A percentile compares a stretch with the other conserved stretches of the same genome.
phyloP scores from a whole-genome alignment of 192 early-diverging fungal genomes.

The Coemansia sp. region DNA sequence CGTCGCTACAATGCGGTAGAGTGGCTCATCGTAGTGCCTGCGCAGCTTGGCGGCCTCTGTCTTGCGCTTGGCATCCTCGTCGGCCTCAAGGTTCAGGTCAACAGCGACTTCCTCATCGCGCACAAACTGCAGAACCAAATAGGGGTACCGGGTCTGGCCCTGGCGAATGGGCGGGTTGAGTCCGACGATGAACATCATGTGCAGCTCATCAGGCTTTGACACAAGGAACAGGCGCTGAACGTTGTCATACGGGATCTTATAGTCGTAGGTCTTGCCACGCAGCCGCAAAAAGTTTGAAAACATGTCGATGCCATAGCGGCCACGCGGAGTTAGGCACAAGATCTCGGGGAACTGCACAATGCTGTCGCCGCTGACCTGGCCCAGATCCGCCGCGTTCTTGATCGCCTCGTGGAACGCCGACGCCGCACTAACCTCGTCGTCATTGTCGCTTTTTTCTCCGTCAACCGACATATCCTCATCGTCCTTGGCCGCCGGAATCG shows the following conservation, averaged over 20 bases:
- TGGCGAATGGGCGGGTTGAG: conserved; percentile 95
- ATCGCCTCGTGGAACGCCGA: conserved; percentile 89
- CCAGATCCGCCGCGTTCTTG: conserved; percentile 86
- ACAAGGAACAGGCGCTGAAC: conserved; percentile 85
- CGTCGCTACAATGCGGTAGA: conserved; percentile 81
- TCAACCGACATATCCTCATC: conserved; percentile 53
- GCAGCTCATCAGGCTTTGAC: conserved; percentile 90
- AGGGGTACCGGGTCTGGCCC: conserved; percentile 94
- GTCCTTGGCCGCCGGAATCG: conserved; percentile 12
- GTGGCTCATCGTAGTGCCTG: conserved; percentile 81
- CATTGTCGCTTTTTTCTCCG: conserved; percentile 43
- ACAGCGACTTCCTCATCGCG: conserved; percentile 87
- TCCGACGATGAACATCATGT: conserved; percentile 91
- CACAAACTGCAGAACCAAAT: conserved; percentile 95
- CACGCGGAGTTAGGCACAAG: conserved; percentile 88
- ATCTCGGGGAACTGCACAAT: conserved; percentile 88
- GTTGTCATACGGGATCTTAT: conserved; percentile 87
- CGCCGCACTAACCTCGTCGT: conserved; percentile 62
- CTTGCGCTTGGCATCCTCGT: conserved; percentile 65
- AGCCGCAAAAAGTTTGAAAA: conserved; percentile 86
- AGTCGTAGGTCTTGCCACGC: conserved; percentile 97
- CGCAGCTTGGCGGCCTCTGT: conserved; percentile 64
- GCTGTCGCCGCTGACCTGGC: conserved; percentile 80
- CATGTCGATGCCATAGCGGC: conserved; percentile 94
- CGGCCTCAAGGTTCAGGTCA: conserved; percentile 79